Evolutionary conservation across 2,329 filamentous ascomycete genomes (phyloP).

Genomic region (Coniosporium tulheliwenetii): DNA sequence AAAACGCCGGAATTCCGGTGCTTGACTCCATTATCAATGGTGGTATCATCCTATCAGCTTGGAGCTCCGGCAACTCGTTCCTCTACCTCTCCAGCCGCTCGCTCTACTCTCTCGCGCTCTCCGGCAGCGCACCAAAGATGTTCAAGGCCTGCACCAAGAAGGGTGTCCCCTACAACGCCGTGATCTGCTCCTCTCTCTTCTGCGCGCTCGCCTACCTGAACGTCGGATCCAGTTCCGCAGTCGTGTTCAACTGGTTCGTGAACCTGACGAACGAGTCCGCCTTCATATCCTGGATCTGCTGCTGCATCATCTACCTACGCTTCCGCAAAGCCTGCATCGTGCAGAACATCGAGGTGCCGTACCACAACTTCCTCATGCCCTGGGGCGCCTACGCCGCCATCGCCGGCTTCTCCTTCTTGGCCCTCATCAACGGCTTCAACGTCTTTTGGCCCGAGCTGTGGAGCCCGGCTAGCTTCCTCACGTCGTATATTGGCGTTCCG

Average conservation of each 20-base stretch:
- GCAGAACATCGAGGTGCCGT: constrained; percentile 39
- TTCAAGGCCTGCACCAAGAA: constrained; percentile 44
- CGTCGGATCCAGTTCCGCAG: constrained; percentile 24
- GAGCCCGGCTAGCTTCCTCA: constrained; percentile 47
- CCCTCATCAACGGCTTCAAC: constrained; percentile 59
- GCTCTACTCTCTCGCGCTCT: constrained; percentile 40
- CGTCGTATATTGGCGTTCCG: constrained; percentile 49
- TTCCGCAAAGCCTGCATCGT: constrained; percentile 43
- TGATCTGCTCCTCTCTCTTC: constrained; percentile 26
- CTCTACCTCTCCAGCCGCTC: constrained; percentile 36
- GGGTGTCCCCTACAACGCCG: constrained; percentile 39
- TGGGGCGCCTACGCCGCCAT: constrained; percentile 50
- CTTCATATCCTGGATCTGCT: constrained; percentile 38
- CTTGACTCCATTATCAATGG: constrained; percentile 55
- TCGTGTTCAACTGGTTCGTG: constrained; percentile 52
- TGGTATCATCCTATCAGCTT: constrained; percentile 49
- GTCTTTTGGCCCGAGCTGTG: constrained; percentile 55
- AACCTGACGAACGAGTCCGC: constrained; percentile 48
- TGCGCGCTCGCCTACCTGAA: constrained; percentile 33
- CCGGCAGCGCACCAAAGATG: constrained; percentile 47
- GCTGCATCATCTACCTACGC: constrained; percentile 40
- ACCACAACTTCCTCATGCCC: constrained; percentile 39
- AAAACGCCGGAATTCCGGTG: constrained; percentile 33
- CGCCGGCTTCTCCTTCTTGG: constrained; percentile 42
- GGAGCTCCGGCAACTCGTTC: constrained; percentile 40